Conservation (phyloP, 1,284 basidiomycete species). For the Heterobasidion occidentale region DNA sequence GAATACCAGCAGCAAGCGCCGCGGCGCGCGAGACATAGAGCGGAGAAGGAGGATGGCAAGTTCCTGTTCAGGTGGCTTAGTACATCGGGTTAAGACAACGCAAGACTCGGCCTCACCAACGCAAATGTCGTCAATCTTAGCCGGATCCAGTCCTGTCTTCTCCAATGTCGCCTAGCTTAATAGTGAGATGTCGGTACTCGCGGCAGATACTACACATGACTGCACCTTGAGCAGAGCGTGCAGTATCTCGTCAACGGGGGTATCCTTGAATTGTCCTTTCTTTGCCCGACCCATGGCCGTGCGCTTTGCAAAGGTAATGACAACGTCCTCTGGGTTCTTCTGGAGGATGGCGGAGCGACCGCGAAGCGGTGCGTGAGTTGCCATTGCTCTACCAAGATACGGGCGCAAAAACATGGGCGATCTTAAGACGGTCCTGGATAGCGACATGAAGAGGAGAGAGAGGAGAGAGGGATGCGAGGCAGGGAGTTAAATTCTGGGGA, state of each 20-base stretch:
- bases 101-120: conserved; percentile 44
- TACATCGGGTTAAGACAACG: background rate
- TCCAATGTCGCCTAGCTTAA: conserved; percentile 35
- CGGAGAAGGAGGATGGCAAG: conserved; percentile 82
- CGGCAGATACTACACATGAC: too few species aligned
- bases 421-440: background rate
- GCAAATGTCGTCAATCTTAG: conserved; percentile 73
- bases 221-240: conserved; percentile 58
- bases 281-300: conserved; percentile 71
- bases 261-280: conserved; percentile 78
- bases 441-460: background rate
- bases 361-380: conserved; percentile 37
- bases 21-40: conserved; percentile 74
- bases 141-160: conserved; percentile 40
- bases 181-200: conserved; percentile 1
- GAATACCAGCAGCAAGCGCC: conserved; percentile 76
- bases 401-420: background rate
- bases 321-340: conserved; percentile 74
- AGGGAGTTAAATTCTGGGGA: background rate
- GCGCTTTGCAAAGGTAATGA: conserved; percentile 80
- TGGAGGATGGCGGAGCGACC: conserved; percentile 40
- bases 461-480: background rate
- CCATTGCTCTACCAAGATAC: conserved; percentile 17
- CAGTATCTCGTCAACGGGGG: conserved; percentile 67
- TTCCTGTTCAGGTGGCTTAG: conserved; percentile 35